phyloP scores from a whole-genome alignment of 805 yeast genomes.

The Komagataella ulmi region DNA sequence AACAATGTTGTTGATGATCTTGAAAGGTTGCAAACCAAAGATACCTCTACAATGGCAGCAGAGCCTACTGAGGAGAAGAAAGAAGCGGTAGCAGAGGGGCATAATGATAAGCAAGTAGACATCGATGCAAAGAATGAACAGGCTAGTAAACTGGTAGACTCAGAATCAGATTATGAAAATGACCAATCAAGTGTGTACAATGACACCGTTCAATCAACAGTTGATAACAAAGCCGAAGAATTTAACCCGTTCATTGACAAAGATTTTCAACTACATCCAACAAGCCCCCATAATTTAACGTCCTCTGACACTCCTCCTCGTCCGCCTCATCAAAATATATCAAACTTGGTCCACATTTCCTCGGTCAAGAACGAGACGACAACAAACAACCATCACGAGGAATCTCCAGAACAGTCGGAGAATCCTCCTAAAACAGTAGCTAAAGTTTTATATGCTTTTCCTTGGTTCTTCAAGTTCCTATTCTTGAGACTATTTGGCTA shows the following conservation, averaged over 20 bases:
- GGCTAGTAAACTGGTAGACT: neutral
- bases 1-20: constrained; percentile 7
- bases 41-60: constrained; percentile 1
- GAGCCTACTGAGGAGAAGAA: constrained; percentile 9
- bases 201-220: neutral
- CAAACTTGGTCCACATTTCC: neutral
- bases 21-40: constrained; percentile 6
- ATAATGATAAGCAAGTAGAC: constrained; percentile 9
- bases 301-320: neutral
- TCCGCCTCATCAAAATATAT: neutral
- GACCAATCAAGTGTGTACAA: neutral
- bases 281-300: neutral
- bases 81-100: constrained; percentile 3
- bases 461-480: neutral
- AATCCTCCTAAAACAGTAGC: neutral
- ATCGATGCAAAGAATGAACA: constrained; percentile 8
- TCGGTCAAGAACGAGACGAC: neutral
- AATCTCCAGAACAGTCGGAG: neutral
- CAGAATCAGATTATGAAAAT: neutral
- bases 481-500: neutral
- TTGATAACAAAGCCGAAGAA: neutral
- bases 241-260: neutral
- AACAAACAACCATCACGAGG: neutral
- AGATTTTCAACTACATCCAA: neutral
- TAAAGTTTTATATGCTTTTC: neutral